These are phyloP conservation scores for Suillus decipiens DNA, from an alignment of 768 basidiomycete species.

Conservation along the genomic window DNA sequence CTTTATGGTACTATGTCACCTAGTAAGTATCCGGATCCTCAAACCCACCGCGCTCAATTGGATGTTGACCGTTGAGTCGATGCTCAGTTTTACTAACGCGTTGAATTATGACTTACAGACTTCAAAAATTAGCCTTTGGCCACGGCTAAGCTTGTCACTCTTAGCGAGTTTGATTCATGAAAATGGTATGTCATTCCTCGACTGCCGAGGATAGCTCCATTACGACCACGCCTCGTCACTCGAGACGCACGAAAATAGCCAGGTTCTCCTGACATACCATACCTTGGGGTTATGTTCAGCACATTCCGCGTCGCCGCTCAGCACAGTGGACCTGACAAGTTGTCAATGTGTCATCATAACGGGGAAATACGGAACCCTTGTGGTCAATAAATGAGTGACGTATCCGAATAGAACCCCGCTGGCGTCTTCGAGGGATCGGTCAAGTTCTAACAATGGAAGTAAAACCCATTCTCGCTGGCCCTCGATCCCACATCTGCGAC, in stretches of 20 bases:
- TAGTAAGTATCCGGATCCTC: background rate
- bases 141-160: background rate
- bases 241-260: background rate
- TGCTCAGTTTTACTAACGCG: background rate
- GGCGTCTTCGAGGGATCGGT: background rate
- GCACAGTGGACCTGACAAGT: background rate
- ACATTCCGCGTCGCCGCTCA: background rate
- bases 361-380: background rate
- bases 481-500: background rate
- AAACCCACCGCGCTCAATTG: background rate
- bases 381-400: background rate
- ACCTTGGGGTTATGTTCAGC: background rate
- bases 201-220: background rate
- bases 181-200: background rate
- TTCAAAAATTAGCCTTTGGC: background rate
- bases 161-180: background rate
- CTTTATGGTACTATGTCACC: too few species aligned
- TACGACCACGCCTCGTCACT: background rate
- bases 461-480: background rate
- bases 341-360: background rate
- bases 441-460: background rate
- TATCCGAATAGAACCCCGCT: background rate
- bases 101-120: background rate
- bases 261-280: background rate
- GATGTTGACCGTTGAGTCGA: background rate